A percentile compares a stretch with the other conserved stretches of the same genome.
These are phyloP conservation scores for Aspergillus nidulans DNA, from an alignment of 495 filamentous ascomycete genomes.

Conservation along the genomic window DNA sequence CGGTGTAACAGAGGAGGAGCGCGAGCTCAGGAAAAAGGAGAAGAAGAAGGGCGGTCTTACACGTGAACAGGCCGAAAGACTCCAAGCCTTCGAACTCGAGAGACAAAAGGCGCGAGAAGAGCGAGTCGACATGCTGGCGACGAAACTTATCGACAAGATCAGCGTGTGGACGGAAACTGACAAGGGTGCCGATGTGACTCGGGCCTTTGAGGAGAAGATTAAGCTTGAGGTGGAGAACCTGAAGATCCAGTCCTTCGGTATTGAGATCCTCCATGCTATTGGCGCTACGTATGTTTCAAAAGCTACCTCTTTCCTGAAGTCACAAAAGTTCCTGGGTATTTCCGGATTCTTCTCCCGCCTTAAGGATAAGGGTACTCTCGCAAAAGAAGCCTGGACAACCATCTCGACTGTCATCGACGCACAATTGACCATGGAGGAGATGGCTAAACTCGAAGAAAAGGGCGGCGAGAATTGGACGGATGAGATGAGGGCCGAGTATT, in stretches of 20 bases:
- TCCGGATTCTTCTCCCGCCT: constrained; percentile 88
- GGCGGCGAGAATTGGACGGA: constrained; percentile 98
- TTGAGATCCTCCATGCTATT: constrained; percentile 96
- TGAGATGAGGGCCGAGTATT: constrained; percentile 95
- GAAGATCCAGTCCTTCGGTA: constrained; percentile 98
- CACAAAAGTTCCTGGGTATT: constrained; percentile 94
- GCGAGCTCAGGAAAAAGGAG: constrained; percentile 71
- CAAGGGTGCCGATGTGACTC: constrained; percentile 76
- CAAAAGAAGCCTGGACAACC: constrained; percentile 97
- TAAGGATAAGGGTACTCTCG: constrained; percentile 94
- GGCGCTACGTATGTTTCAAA: constrained; percentile 86
- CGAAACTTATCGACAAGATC: constrained; percentile 85
- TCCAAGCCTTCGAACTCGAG: constrained; percentile 84
- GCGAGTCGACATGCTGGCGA: constrained; percentile 74
- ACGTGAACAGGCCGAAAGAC: constrained; percentile 86
- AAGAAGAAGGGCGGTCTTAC: constrained; percentile 81
- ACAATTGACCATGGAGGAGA: constrained; percentile 97
- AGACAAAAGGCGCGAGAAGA: constrained; percentile 81
- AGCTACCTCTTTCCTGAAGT: constrained; percentile 81
- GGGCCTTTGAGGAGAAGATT: constrained; percentile 88
- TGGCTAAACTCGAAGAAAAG: constrained; percentile 92
- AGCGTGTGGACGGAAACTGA: constrained; percentile 97
- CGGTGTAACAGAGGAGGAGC: constrained; percentile 70
- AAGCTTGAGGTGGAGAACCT: constrained; percentile 94
- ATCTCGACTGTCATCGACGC: constrained; percentile 97